Base-by-base conservation (phyloP, 1,284 basidiomycete species). In the Leccinum laetum region DNA sequence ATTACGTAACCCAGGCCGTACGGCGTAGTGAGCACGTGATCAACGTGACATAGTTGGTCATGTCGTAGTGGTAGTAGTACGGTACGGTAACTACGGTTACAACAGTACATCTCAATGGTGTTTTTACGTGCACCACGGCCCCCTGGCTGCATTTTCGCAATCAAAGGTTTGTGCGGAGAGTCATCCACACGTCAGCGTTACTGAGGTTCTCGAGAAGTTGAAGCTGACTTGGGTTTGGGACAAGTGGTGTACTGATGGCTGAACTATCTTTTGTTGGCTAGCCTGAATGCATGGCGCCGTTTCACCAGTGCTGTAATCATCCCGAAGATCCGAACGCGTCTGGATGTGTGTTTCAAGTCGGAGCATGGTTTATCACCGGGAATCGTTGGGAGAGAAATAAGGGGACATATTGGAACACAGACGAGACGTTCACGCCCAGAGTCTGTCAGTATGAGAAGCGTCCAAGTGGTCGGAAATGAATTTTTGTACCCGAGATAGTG, bases 321-420 rank as follows among this genome's bases (percentile, higher is more conserved):
- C 91, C 92, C 2, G 84, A 94, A 70, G 91, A 91, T 5, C 91
- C 92, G 16, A 88, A 96, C 65, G 90, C 93, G 1, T 91, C 86
- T 57, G 97, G 98, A 29, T 90, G 91, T 71, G 84, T 97, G 46
- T 99, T 97, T 10, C 72, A 99, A 80, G 86, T 96, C 53, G 98
- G 96, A 55, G 98, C 94, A 60, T 96, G 97, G 10, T 99, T 91
- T 78, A 84, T 95, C 67, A 93, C 95, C 9, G 94, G 96, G 79
- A 85, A 98, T 65, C 87, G 98, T 68, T 98, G 96, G 92, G 94
- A 99, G 80, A 87, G 96, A 67, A 92, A 91, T 76, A 87, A 91
- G 68, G 97, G 26, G 26, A 29, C 7, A 29, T 0, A 29, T 29
- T 29, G 26, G 26, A 26, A 26, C 26, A 26, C 26, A 26, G 26